Evolutionary conservation across 768 basidiomycete species (phyloP).

Genomic region (Astraeus odoratus): DNA sequence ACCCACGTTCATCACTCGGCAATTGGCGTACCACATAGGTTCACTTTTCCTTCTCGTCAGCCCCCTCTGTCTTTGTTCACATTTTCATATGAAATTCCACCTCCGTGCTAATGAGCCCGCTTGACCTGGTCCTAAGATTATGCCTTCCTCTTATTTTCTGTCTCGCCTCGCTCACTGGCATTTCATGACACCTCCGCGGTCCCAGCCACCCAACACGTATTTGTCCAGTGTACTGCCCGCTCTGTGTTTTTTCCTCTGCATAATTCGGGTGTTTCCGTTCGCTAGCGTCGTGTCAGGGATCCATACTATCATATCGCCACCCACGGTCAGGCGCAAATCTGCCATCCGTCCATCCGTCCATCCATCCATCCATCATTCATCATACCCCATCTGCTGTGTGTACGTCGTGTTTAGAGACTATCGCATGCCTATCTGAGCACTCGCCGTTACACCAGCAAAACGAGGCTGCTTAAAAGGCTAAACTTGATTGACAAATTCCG

Average conservation of each 20-base stretch:
- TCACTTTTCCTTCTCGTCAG: neutral
- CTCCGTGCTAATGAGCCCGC: neutral
- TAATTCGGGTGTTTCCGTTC: slow-evolving; percentile 6
- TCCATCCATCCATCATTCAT: neutral
- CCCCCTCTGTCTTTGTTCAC: neutral
- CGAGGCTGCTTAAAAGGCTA: neutral
- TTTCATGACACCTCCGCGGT: neutral
- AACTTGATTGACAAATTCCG: neutral
- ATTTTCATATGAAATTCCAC: neutral
- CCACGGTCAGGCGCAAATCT: slow-evolving; percentile 6
- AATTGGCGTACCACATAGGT: neutral
- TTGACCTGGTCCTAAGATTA: neutral
- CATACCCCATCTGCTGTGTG: no score
- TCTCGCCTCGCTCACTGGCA: neutral
- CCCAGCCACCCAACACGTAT: neutral
- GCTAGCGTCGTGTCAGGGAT: neutral
- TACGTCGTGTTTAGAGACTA: no score
- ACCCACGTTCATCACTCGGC: slow-evolving; percentile 3
- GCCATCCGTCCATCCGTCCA: slow-evolving; percentile 4
- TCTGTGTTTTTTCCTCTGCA: slow-evolving; percentile 1
- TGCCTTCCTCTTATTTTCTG: no score
- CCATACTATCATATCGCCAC: slow-evolving; percentile 5
- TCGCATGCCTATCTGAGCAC: slow-evolving; percentile 13
- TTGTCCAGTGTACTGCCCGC: neutral
- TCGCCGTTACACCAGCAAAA: neutral